Base-by-base conservation (phyloP, 345 rosid species). In the Gossypium bickii region DNA sequence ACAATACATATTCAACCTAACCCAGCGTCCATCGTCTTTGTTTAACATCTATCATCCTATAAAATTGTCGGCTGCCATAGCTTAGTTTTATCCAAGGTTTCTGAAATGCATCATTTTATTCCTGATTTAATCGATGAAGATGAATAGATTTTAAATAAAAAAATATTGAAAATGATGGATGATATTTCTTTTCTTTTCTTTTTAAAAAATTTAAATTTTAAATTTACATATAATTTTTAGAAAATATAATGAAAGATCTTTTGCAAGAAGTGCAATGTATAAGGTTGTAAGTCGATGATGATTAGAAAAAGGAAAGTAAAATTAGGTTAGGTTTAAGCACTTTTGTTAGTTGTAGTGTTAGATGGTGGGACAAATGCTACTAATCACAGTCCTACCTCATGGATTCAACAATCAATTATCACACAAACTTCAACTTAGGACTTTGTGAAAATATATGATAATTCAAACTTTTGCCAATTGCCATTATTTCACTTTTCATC, bases 311-410 rank as follows among this genome's bases (percentile, higher is more conserved):
- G 67, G 7, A 16, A 63, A 63, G 25, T 29, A 69, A 51, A 1
- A 43, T 70, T 70, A 55, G 66, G 67, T 53, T 64, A 11, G 66
- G 1, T 53, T 61, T 24, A 41, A 53, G 48, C 22, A 11, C 45
- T 22, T 64, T 18, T 3, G 60, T 72, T 77, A 47, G 67, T 72
- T 66, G 76, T 12, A 63, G 57, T 29, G 76, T 77, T 64, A 58
- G 70, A 53, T 17, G 72, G 75, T 72, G 38, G 69, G 53, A 27
- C 55, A 45, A 72, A 18, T 16, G 43, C 67, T 45, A 59, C 53
- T 18, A 41, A 38, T 47, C 29, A 27, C n/a, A 17, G 12, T 27
- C 64, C n/a, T 51, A 12, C 13, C n/a, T 55, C 59, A 3, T 25
- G n/a, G 24, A 12, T 72, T n/a, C 29, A 41, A 70, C 0, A 52